Evolutionary conservation across 2,329 filamentous ascomycete species (phyloP).

Genomic region (Leptographium wingfieldii): DNA sequence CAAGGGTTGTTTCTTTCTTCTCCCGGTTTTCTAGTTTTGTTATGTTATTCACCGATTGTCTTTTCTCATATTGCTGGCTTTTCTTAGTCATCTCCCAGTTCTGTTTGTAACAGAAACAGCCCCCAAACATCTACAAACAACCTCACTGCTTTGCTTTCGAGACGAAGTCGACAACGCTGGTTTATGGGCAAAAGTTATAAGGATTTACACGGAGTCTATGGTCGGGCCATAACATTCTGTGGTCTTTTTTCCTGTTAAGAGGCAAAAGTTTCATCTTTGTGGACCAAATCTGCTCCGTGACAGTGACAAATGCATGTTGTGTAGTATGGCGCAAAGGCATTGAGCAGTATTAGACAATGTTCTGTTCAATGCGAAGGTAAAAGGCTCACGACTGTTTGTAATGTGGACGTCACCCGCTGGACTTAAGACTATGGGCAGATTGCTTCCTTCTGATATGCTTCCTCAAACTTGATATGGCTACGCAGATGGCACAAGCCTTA

Average conservation of each 20-base stretch:
- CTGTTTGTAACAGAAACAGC: not conserved
- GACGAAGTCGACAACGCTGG: conserved; percentile 5
- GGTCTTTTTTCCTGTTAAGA: not conserved
- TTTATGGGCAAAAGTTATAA: conserved; percentile 10
- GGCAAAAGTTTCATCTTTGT: conserved; percentile 1
- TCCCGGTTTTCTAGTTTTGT: conserved; percentile 3
- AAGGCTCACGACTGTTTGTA: too few species aligned
- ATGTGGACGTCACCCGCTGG: too few species aligned
- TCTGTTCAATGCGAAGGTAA: too few species aligned
- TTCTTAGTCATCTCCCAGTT: not conserved
- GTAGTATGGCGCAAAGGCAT: too few species aligned
- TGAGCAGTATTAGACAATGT: too few species aligned
- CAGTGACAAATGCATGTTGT: too few species aligned
- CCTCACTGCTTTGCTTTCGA: not conserved
- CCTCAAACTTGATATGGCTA: not conserved
- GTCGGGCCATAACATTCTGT: conserved; percentile 7
- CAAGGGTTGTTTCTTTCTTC: conserved; percentile 5
- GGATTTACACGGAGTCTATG: conserved; percentile 13
- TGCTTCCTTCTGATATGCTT: not conserved
- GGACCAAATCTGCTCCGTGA: not conserved
- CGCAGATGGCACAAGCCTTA: not conserved
- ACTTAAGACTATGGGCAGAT: too few species aligned
- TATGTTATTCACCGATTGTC: conserved; percentile 1
- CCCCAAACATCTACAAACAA: not conserved
- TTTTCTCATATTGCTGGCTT: not conserved